Evolutionary conservation across 805 yeast genomes (phyloP).

Genomic region (Yamadazyma sp.): DNA sequence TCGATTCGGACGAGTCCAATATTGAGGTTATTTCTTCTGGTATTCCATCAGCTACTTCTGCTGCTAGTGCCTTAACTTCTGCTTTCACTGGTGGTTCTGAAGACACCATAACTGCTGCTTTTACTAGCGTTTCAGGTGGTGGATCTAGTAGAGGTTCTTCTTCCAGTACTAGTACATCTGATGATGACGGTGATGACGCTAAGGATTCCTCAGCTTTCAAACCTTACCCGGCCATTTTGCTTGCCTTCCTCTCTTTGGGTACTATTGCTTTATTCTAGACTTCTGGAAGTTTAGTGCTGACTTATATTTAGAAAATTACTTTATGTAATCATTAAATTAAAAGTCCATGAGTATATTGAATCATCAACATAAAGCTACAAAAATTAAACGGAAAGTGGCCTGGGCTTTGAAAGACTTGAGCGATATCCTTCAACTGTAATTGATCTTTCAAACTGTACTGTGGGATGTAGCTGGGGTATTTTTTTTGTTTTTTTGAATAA

Average conservation of each 20-base stretch:
- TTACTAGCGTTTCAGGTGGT: not conserved
- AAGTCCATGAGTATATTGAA: not conserved
- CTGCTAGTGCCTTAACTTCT: constrained; percentile 37
- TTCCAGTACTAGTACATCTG: not conserved
- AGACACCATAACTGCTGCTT: not conserved
- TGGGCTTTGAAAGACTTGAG: too few species aligned
- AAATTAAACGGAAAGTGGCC: too few species aligned
- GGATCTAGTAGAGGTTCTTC: not conserved
- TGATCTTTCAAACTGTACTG: not conserved
- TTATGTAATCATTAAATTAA: not conserved
- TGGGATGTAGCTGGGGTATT: not conserved
- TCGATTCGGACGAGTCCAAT: constrained; percentile 26
- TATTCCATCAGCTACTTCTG: constrained; percentile 51
- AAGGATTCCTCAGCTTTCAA: constrained; percentile 4
- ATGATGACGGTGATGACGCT: not conserved
- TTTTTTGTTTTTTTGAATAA: not conserved
- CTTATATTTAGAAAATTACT: not conserved
- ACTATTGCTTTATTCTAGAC: not conserved
- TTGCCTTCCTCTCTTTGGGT: not conserved
- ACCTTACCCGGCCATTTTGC: not conserved
- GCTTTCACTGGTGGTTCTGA: constrained; percentile 7
- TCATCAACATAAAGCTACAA: too few species aligned
- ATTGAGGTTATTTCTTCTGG: constrained; percentile 42
- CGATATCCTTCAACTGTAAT: not conserved
- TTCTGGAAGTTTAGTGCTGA: too few species aligned